These are phyloP conservation scores for Syzygium syzygioides DNA, from an alignment of 441 rosid genomes.

Conservation along the genomic window DNA sequence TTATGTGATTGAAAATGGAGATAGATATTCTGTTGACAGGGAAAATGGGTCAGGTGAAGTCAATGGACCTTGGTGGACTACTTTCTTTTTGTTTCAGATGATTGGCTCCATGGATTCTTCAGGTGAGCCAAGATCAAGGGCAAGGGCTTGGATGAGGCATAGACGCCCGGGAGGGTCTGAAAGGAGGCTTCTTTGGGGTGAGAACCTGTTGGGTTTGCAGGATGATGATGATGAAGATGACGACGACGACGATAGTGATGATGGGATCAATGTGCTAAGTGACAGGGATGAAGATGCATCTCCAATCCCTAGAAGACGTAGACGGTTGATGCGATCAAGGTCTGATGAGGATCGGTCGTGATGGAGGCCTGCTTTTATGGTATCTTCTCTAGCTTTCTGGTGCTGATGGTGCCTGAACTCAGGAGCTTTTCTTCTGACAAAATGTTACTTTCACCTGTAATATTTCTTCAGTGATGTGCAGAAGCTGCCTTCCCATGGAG, in stretches of 20 bases:
- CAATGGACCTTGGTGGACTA: constrained; percentile 59
- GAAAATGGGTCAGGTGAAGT: constrained; percentile 41
- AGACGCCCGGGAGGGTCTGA: constrained; percentile 54
- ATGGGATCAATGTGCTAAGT: constrained; percentile 40
- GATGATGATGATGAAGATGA: constrained; percentile 38
- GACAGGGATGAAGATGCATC: constrained; percentile 49
- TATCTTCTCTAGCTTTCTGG: constrained; percentile 14
- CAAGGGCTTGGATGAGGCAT: constrained; percentile 78
- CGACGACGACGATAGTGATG: constrained; percentile 22
- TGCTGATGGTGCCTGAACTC: background rate
- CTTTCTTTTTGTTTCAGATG: constrained; percentile 81
- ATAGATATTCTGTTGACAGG: constrained; percentile 53
- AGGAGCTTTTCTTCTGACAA: background rate
- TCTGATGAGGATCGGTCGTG: constrained; percentile 57
- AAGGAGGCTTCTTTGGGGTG: constrained; percentile 86
- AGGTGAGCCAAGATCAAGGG: constrained; percentile 62
- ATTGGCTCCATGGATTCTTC: constrained; percentile 56
- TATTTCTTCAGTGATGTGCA: constrained; percentile 27
- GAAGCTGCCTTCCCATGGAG: constrained; percentile 1
- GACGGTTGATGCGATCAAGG: constrained; percentile 58
- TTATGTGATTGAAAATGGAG: constrained; percentile 84
- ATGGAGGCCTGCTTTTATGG: constrained; percentile 25
- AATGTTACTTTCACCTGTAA: constrained; percentile 1
- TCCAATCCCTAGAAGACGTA: constrained; percentile 59
- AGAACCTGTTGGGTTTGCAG: constrained; percentile 72